Evolutionary conservation across 2,329 filamentous ascomycete genomes (phyloP).

Genomic region (Colletotrichum brevisporum): DNA sequence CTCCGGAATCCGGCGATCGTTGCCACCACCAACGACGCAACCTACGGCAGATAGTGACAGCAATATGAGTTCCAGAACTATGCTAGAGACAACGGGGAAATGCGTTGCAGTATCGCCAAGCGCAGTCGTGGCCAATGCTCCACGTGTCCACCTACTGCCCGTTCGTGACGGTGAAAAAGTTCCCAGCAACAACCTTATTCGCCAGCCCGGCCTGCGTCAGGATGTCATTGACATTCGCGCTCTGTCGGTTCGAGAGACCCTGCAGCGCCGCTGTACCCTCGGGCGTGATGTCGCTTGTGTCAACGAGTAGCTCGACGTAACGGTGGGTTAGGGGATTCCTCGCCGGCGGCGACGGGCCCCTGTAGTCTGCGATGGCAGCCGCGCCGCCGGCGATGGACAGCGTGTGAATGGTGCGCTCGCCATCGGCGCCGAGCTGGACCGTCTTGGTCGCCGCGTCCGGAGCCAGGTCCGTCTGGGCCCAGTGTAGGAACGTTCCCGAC

Average conservation of each 20-base stretch:
- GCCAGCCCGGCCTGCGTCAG: slow-evolving; percentile 49
- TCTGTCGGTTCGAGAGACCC: slow-evolving; percentile 47
- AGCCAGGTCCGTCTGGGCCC: slow-evolving; percentile 56
- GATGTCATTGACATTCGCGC: slow-evolving; percentile 49
- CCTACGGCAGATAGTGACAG: not conserved
- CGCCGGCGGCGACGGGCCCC: slow-evolving; percentile 54
- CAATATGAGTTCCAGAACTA: too few relatives aligned
- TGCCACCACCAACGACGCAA: not conserved
- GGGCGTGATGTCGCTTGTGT: slow-evolving; percentile 48
- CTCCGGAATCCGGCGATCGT: not conserved
- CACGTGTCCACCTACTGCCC: not conserved
- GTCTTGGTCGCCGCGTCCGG: slow-evolving; percentile 11
- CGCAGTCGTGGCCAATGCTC: not conserved
- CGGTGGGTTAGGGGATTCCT: slow-evolving; percentile 53
- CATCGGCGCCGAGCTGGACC: slow-evolving; percentile 14
- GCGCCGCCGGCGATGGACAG: slow-evolving; percentile 33
- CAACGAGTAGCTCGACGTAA: slow-evolving; percentile 55
- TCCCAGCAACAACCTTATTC: slow-evolving; percentile 52
- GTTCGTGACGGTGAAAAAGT: slow-evolving; percentile 57
- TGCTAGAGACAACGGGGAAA: too few relatives aligned
- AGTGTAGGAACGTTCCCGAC: slow-evolving; percentile 62
- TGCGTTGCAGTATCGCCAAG: too few relatives aligned
- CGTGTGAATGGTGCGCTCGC: slow-evolving; percentile 19
- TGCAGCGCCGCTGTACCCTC: slow-evolving; percentile 45
- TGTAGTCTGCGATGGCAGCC: slow-evolving; percentile 44